Evolutionary conservation across 2,329 filamentous ascomycete species (phyloP), one percentile per base, ranked within the genome.

Genomic region (Fulvia fulva): DNA sequence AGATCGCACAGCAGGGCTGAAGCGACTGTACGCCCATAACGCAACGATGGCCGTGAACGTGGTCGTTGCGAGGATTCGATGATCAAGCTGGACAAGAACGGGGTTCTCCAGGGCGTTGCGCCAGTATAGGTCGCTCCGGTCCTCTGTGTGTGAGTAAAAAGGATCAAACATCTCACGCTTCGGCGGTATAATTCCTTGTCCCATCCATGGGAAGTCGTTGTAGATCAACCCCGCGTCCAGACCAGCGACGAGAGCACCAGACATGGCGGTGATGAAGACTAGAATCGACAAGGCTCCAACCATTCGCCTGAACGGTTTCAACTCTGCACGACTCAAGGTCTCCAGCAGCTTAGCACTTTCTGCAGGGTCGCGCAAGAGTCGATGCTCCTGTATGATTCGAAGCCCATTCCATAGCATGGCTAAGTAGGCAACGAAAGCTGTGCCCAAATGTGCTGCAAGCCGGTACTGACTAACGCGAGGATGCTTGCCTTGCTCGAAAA

Each of bases 161-260:
- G 83, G 80, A 70, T 93, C 87, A 74, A 90, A 91, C 30, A 97
- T 85, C 77, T 97, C 93, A 9, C 84, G 81, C 70, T 82, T 85
- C 0, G 93, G 93, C 1, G 93, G 93, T 0, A 90, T 82, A 22
- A 96, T 78, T 11, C 91, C 91, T 3, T 85, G 76, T 8, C 94
- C 94, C 94, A 99, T 99, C 76, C 84, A 90, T 6, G 94, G 94
- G 74, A 99, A 97, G 75, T 99, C 91, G 74, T 99, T 99, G 81
- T 99, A 99, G 76, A 99, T 97, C 57, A 99, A 81, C 8, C 94
- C 94, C 8, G 94, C 94, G 71, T 99, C 94, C 14, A 99, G 86
- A 30, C 94, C 94, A 6, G 94, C 94, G 30, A 99, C 94, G 2
- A 99, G 83, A 5, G 87, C 93, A 55, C 93, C 94, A 3, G 94